These are phyloP conservation scores for Lonicera japonica DNA, from an alignment of 129 eudicot genomes.

Conservation along the genomic window DNA sequence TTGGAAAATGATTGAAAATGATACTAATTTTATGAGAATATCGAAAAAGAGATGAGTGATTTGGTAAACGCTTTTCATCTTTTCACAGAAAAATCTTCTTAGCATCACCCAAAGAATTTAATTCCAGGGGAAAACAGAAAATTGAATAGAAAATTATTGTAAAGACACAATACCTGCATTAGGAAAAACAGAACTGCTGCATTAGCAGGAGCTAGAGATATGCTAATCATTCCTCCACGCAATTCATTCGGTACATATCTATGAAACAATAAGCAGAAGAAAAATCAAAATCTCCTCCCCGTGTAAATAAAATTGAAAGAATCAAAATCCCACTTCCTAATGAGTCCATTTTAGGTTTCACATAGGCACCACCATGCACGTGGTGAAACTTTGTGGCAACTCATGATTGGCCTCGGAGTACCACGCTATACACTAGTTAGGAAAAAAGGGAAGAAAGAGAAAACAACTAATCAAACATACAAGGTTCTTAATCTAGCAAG, in stretches of 20 bases:
- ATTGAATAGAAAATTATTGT: background rate
- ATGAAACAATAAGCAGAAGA: conserved; percentile 12
- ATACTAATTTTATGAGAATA: no score
- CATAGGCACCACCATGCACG: background rate
- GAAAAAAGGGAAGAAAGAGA: background rate
- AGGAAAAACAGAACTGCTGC: conserved; percentile 49
- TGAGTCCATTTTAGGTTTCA: no score
- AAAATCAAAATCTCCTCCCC: conserved; percentile 4
- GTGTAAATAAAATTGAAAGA: background rate
- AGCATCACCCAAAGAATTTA: no score
- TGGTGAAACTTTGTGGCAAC: background rate
- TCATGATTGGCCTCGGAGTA: no score
- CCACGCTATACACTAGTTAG: no score
- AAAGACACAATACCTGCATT: conserved; percentile 41
- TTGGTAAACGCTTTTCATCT: no score
- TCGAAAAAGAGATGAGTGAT: no score
- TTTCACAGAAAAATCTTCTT: no score
- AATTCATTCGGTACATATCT: conserved; percentile 93
- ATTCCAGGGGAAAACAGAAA: background rate
- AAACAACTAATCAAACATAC: conserved; percentile 29
- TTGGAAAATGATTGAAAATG: no score
- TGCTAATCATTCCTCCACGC: conserved; percentile 91
- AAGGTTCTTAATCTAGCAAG: conserved; percentile 87
- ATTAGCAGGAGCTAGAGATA: conserved; percentile 79
- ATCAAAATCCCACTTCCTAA: no score